Percentiles rank a stretch among this genome's conserved stretches.
Evolutionary conservation across 495 filamentous ascomycete species (phyloP).

Genomic region (Daldinia caldariorum): DNA sequence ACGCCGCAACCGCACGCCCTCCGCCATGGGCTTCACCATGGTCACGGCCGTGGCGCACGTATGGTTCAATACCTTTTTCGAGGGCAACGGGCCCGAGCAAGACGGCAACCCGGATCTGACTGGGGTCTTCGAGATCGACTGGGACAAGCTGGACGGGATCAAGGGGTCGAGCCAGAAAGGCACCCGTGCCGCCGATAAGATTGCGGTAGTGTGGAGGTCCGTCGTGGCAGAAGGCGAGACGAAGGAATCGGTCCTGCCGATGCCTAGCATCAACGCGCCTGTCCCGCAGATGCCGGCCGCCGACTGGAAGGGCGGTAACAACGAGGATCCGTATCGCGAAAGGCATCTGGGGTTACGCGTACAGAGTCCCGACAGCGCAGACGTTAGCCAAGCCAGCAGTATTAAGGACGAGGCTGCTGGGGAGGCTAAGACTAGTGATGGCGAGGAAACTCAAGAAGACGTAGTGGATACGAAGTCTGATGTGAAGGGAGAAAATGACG

Average conservation of each 20-base stretch:
- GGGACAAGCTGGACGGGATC: conserved; percentile 69
- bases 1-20: conserved; percentile 73
- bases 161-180: conserved; percentile 86
- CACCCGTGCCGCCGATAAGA: conserved; percentile 77
- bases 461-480: conserved; percentile 13
- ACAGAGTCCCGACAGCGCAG: conserved; percentile 66
- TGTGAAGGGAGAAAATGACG: conserved; percentile 1
- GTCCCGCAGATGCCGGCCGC: conserved; percentile 73
- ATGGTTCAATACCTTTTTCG: conserved; percentile 96
- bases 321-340: conserved; percentile 55
- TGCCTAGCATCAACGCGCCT: conserved; percentile 69
- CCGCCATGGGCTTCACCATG: conserved; percentile 81
- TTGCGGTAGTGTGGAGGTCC: conserved; percentile 86
- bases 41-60: conserved; percentile 93
- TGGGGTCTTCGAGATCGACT: conserved; percentile 68
- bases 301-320: conserved; percentile 71
- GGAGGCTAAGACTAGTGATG: conserved; percentile 28
- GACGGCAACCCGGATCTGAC: conserved; percentile 57
- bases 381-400: conserved; percentile 71
- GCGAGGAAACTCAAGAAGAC: conserved; percentile 25
- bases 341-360: conserved; percentile 74
- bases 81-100: conserved; percentile 77
- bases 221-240: conserved; percentile 37
- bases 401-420: conserved; percentile 45
- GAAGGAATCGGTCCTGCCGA: conserved; percentile 62